A percentile compares a stretch with the other conserved stretches of the same genome.
These are phyloP conservation scores for Articulospora tetracladia DNA, from an alignment of 495 filamentous ascomycete species.

Conservation along the genomic window DNA sequence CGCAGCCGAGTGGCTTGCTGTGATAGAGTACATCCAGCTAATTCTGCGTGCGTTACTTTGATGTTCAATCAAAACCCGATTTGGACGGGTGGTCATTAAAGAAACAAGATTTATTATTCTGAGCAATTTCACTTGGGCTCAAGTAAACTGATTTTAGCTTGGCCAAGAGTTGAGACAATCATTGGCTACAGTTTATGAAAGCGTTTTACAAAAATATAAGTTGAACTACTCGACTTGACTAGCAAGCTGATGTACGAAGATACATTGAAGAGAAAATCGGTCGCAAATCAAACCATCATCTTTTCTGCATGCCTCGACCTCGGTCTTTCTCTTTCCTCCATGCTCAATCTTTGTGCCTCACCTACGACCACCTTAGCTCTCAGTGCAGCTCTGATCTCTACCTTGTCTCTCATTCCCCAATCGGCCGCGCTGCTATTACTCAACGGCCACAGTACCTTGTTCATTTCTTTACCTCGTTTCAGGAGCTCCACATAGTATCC, in stretches of 20 bases:
- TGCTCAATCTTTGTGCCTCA: background rate
- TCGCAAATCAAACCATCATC: background rate
- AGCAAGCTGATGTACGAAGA: too few species aligned
- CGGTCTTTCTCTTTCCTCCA: background rate
- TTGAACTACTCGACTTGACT: too few species aligned
- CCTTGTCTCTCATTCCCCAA: constrained; percentile 58
- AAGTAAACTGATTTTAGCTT: too few species aligned
- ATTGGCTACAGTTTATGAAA: too few species aligned
- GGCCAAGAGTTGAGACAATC: too few species aligned
- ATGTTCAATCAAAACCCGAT: too few species aligned
- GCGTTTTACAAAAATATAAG: background rate
- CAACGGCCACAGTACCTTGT: constrained; percentile 66
- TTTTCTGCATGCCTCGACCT: background rate
- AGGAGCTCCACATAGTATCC: constrained; percentile 45
- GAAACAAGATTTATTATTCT: too few species aligned
- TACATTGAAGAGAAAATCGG: background rate
- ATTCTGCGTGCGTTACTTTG: too few species aligned
- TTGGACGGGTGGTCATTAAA: too few species aligned
- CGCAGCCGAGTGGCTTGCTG: too few species aligned
- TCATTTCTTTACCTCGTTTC: constrained; percentile 34
- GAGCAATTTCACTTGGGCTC: too few species aligned
- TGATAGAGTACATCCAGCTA: too few species aligned
- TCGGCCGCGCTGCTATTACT: constrained; percentile 50
- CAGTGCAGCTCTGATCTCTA: constrained; percentile 55
- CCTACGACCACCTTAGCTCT: constrained; percentile 33